phyloP scores from a whole-genome alignment of 495 filamentous ascomycete species.

The Aspergillus heteromorphus region DNA sequence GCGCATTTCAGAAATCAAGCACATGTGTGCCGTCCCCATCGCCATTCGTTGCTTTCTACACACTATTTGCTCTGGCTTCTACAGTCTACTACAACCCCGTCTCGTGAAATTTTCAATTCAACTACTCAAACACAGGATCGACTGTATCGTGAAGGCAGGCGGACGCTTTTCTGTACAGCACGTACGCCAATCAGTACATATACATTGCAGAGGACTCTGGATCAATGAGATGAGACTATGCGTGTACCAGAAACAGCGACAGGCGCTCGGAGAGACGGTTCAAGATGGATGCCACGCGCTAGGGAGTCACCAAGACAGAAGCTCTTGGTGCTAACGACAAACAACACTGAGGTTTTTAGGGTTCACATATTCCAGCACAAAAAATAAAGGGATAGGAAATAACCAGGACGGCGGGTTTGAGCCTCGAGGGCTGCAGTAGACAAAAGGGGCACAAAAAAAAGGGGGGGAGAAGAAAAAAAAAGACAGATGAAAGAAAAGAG shows the following conservation, averaged over 20 bases:
- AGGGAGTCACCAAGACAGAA: conserved; percentile 20
- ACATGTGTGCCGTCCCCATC: background rate
- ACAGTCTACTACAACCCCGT: background rate
- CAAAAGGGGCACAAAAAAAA: conserved; percentile 21
- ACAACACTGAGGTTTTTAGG: conserved; percentile 3
- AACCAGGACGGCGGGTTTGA: conserved; percentile 16
- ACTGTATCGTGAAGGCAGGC: conserved; percentile 14
- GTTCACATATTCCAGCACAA: conserved; percentile 10
- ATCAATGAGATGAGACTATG: conserved; percentile 20
- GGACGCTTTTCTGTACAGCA: conserved; percentile 34
- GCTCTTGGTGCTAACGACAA: conserved; percentile 20
- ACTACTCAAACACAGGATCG: conserved; percentile 10
- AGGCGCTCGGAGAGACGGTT: conserved; percentile 17
- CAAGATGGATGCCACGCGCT: conserved; percentile 18
- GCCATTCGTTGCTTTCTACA: background rate
- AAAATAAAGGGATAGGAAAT: conserved; percentile 7
- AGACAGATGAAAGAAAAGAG: conserved; percentile 20
- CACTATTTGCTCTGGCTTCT: too few species aligned
- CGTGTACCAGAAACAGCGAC: conserved; percentile 19
- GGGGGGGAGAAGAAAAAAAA: conserved; percentile 18
- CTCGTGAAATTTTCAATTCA: background rate
- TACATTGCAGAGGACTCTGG: conserved; percentile 26
- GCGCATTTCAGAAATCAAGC: background rate
- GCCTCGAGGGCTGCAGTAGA: conserved; percentile 14
- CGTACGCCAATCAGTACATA: conserved; percentile 26